Base-by-base conservation (phyloP, 2,329 filamentous ascomycete genomes). In the Pezicula neosporulosa region DNA sequence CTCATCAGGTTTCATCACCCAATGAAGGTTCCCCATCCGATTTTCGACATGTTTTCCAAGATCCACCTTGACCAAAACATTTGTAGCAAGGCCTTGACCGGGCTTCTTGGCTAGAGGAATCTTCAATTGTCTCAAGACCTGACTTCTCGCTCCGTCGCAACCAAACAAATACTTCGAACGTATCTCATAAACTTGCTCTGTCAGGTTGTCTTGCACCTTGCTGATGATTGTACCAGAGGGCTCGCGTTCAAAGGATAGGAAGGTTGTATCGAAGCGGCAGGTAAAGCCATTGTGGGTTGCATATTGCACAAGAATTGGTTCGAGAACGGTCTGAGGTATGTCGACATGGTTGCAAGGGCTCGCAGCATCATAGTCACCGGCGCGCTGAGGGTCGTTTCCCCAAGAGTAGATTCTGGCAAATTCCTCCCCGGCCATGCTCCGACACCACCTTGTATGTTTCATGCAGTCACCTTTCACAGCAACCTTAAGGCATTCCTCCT, bases 1-100 rank as follows among this genome's bases (percentile, higher is more conserved):
- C 2, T 63, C 64, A 51, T 81, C 76, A 0, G 82, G 81, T 55
- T 77, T 73, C 60, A 85, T 69, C 1, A 82, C 69, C 76, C 80
- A 84, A 61, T 86, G 82, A 16, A 86, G 68, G 59, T 83, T 85
- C 0, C 81, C 83, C 27, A 69, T 72, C 0, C 81, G 72, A 47
- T 73, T 65, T 48, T 75, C 63, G 30, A 81, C 62, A 53, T 79
- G 72, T 3, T 24, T 24, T 24, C 68, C 65, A 27, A 85, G 65
- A 59, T 85, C 80, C 0, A 72, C 73, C 39, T 74, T 68, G 6
- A 76, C 69, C 3, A 77, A 67, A 19, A 80, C 64, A 55, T 80
- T 81, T 39, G 74, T 68, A 3, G 77, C 77, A 5, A 77, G 55
- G 1, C 76, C 77, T 49, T 76, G 71, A 3, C 74, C 72, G 0